phyloP scores from a whole-genome alignment of 768 basidiomycete species.

The Sutorius australiensis region DNA sequence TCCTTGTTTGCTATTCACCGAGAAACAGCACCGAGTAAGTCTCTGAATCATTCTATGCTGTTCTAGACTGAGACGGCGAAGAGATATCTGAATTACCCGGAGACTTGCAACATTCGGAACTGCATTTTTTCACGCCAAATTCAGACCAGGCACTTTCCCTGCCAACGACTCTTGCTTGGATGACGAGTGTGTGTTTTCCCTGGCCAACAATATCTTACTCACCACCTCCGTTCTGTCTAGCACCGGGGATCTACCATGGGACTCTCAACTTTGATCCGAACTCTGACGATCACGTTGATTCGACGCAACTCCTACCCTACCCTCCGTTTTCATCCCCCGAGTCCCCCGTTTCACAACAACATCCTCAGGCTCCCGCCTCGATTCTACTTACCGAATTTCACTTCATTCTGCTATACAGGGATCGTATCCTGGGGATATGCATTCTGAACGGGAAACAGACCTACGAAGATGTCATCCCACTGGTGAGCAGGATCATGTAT shows the following conservation, averaged over 20 bases:
- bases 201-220: background rate
- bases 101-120: constrained; percentile 65
- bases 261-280: constrained; percentile 64
- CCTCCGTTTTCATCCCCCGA: constrained; percentile 41
- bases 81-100: constrained; percentile 92
- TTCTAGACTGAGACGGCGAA: constrained; percentile 34
- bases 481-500: constrained; percentile 48
- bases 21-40: constrained; percentile 77
- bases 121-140: constrained; percentile 75
- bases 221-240: constrained; percentile 35
- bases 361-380: constrained; percentile 57
- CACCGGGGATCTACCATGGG: constrained; percentile 87
- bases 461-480: constrained; percentile 78
- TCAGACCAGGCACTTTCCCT: constrained; percentile 65
- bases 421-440: constrained; percentile 74
- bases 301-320: constrained; percentile 76
- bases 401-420: constrained; percentile 78
- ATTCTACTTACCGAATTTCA: constrained; percentile 90
- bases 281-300: constrained; percentile 73
- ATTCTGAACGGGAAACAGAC: constrained; percentile 75
- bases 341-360: constrained; percentile 12
- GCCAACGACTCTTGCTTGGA: constrained; percentile 82
- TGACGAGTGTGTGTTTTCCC: constrained; percentile 61
- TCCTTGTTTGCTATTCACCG: constrained; percentile 69
- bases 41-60: constrained; percentile 6